Conservation (phyloP, 2,329 filamentous ascomycete species). For the Hymenotorrendiella dingleyae region DNA sequence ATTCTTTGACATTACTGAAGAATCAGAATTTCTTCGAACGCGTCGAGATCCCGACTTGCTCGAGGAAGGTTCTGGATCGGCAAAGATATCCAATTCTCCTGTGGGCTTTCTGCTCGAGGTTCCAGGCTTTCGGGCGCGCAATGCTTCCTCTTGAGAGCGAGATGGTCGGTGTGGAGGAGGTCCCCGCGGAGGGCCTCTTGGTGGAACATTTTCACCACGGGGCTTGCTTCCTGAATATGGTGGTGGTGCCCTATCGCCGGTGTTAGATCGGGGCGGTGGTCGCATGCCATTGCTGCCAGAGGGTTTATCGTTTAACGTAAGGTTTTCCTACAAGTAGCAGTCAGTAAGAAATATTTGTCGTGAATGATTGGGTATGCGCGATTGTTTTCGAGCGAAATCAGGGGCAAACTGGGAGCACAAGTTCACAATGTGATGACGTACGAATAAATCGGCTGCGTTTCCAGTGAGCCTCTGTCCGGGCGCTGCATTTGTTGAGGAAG, state of each 20-base stretch:
- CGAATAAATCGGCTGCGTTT: slow-evolving; percentile 68
- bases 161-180: slow-evolving; percentile 49
- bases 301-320: slow-evolving; percentile 58
- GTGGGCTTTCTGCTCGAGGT: slow-evolving; percentile 25
- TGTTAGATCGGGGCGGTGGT: slow-evolving; percentile 32
- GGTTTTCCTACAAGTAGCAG: slow-evolving; percentile 48
- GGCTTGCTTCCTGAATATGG: slow-evolving; percentile 26
- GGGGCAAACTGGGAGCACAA: not conserved
- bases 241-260: slow-evolving; percentile 39
- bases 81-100: slow-evolving; percentile 30
- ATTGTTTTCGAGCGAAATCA: too few relatives aligned
- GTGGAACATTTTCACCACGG: slow-evolving; percentile 43
- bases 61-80: slow-evolving; percentile 28
- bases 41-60: slow-evolving; percentile 41
- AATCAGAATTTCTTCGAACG: slow-evolving; percentile 72
- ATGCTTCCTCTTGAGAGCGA: slow-evolving; percentile 61
- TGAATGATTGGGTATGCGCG: too few relatives aligned
- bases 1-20: slow-evolving; percentile 56
- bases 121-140: slow-evolving; percentile 43
- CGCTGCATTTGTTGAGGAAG: slow-evolving; percentile 35
- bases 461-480: slow-evolving; percentile 38
- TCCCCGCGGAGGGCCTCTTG: too few relatives aligned
- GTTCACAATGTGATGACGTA: slow-evolving; percentile 43
- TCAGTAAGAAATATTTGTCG: slow-evolving; percentile 26
- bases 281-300: slow-evolving; percentile 31